phyloP scores from a whole-genome alignment of 768 basidiomycete species.

The Crepidotus variabilis region DNA sequence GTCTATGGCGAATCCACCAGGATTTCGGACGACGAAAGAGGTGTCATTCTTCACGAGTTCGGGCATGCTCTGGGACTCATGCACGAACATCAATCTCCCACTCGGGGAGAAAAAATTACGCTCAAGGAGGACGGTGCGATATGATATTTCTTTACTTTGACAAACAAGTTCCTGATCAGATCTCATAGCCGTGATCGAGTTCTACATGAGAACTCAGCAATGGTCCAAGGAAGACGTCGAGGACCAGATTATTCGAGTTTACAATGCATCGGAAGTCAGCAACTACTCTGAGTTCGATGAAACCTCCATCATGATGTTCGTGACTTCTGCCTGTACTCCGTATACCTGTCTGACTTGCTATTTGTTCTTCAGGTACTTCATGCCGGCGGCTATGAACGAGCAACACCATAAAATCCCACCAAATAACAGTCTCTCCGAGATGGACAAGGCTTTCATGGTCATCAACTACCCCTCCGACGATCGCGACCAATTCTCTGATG shows the following conservation, averaged over 20 bases:
- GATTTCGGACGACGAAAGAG: constrained; percentile 4
- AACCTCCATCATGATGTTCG: constrained; percentile 17
- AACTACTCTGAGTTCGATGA: constrained; percentile 12
- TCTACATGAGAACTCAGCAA: constrained; percentile 9
- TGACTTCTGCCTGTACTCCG: neutral
- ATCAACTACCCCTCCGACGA: constrained; percentile 13
- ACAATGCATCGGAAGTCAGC: constrained; percentile 8
- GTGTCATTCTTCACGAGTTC: constrained; percentile 17
- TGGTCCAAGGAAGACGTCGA: constrained; percentile 7
- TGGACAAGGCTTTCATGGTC: constrained; percentile 14
- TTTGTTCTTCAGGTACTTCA: constrained; percentile 13
- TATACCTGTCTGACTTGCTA: neutral
- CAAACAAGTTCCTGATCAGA: neutral
- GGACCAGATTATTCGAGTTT: constrained; percentile 12
- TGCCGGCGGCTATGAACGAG: constrained; percentile 13
- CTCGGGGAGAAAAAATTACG: constrained; percentile 9
- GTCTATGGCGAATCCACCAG: neutral
- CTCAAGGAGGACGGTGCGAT: constrained; percentile 10
- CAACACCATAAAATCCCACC: constrained; percentile 7
- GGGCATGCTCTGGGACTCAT: constrained; percentile 15
- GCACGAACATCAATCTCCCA: constrained; percentile 16
- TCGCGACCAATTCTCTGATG: constrained; percentile 1
- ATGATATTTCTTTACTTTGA: neutral
- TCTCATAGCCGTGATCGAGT: constrained; percentile 7
- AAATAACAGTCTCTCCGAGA: constrained; percentile 12